Evolutionary conservation across 1,284 basidiomycete genomes (phyloP).

Genomic region (Heterobasidion parviporum): DNA sequence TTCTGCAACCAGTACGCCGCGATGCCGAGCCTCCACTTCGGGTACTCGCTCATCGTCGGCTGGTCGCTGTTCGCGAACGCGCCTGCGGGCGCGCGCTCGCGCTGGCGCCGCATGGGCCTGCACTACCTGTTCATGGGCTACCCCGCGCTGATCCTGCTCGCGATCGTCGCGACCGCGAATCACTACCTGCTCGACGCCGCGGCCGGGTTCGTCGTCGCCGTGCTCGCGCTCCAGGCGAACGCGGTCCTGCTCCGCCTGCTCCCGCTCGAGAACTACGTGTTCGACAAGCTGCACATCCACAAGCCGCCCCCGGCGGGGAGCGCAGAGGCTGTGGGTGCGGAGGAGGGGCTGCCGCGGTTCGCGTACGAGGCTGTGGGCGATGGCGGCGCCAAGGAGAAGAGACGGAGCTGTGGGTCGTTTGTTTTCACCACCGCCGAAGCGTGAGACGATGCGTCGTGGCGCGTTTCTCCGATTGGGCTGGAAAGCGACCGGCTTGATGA

Average conservation of each 20-base stretch:
- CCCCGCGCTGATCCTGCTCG: constrained; percentile 23
- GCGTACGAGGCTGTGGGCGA: not conserved
- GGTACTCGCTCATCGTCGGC: constrained; percentile 18
- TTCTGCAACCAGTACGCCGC: constrained; percentile 11
- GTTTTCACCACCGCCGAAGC: too few species aligned
- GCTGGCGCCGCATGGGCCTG: not conserved
- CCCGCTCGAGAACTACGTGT: constrained; percentile 20
- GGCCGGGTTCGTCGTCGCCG: constrained; percentile 23
- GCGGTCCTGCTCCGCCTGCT: constrained; percentile 21
- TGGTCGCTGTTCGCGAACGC: constrained; percentile 21
- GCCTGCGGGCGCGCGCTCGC: constrained; percentile 12
- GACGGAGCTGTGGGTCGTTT: too few species aligned
- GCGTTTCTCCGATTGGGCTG: too few species aligned
- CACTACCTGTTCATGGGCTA: constrained; percentile 13
- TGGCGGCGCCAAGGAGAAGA: too few species aligned
- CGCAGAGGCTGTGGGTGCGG: not conserved
- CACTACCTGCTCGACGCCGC: constrained; percentile 26
- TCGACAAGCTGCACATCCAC: constrained; percentile 18
- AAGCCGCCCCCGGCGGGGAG: constrained; percentile 2
- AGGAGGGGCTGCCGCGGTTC: constrained; percentile 6
- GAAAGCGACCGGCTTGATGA: too few species aligned
- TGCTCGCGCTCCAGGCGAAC: constrained; percentile 22
- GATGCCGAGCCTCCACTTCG: constrained; percentile 10
- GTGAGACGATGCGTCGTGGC: too few species aligned
- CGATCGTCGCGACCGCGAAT: constrained; percentile 28